Evolutionary conservation across 768 basidiomycete species (phyloP).

Genomic region (Termitomyces sp.): DNA sequence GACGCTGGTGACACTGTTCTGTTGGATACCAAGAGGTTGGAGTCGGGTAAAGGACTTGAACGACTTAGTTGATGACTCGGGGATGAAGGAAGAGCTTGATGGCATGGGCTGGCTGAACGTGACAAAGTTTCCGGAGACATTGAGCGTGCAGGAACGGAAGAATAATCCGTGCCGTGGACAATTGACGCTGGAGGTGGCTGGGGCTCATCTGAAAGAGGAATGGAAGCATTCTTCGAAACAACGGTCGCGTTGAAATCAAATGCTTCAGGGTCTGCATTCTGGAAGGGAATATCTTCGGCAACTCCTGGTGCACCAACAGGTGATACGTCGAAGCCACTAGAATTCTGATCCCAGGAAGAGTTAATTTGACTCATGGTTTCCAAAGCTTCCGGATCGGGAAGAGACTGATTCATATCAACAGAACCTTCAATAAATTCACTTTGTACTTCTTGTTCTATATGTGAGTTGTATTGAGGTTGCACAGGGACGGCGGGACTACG

Average conservation of each 20-base stretch:
- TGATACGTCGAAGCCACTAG: background rate
- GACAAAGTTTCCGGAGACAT: background rate
- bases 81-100: conserved; percentile 12
- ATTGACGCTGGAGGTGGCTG: background rate
- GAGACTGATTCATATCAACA: background rate
- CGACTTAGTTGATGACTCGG: conserved; percentile 5
- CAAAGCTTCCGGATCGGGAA: background rate
- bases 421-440: background rate
- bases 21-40: background rate
- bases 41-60: conserved; percentile 7
- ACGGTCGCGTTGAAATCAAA: background rate
- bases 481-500: background rate
- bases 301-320: background rate
- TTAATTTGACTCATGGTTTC: background rate
- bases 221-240: background rate
- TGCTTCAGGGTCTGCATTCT: conserved; percentile 3
- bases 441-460: background rate
- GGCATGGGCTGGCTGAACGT: conserved; percentile 7
- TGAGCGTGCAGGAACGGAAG: background rate
- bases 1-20: conserved; percentile 9
- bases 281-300: background rate
- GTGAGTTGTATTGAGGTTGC: background rate
- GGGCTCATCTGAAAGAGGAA: background rate
- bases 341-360: background rate
- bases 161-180: background rate